Evolutionary conservation across 352 stramenopile genomes (phyloP).

Genomic region (Sclerospora graminicola): DNA sequence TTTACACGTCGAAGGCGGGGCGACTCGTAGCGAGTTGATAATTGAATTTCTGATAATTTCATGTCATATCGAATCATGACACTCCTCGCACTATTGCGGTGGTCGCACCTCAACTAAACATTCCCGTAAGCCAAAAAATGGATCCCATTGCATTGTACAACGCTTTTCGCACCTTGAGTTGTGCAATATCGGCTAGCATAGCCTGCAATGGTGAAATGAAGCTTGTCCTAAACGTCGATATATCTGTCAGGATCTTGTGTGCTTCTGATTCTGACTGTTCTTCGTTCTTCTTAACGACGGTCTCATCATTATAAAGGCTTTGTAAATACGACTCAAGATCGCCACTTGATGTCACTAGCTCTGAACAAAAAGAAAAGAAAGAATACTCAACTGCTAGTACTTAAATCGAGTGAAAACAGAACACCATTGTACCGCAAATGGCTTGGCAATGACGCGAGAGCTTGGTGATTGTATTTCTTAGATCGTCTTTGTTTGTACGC

Average conservation of each 20-base stretch:
- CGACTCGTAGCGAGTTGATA: conserved; percentile 31
- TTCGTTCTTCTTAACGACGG: not conserved
- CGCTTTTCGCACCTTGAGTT: conserved; percentile 19
- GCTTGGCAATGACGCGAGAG: conserved; percentile 46
- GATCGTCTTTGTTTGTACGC: conserved; percentile 9
- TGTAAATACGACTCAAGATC: conserved; percentile 12
- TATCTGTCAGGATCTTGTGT: no score
- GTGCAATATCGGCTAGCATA: conserved; percentile 38
- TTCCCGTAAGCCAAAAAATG: no score
- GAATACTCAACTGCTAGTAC: not conserved
- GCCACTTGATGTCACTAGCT: conserved; percentile 21
- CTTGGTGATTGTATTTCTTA: conserved; percentile 32
- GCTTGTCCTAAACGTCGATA: conserved; percentile 39
- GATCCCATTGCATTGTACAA: no score
- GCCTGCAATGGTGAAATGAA: conserved; percentile 52
- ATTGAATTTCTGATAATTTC: no score
- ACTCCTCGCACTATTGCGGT: conserved; percentile 51
- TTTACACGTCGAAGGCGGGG: conserved; percentile 42
- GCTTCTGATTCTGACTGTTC: no score
- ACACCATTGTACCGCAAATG: conserved; percentile 5
- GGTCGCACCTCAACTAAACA: conserved; percentile 55
- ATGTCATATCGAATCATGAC: conserved; percentile 46
- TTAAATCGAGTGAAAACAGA: not conserved
- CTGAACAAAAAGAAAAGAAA: conserved; percentile 14
- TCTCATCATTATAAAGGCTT: conserved; percentile 12